Base-by-base conservation (phyloP, 2,329 filamentous ascomycete genomes). In the Samsoniella hepiali region DNA sequence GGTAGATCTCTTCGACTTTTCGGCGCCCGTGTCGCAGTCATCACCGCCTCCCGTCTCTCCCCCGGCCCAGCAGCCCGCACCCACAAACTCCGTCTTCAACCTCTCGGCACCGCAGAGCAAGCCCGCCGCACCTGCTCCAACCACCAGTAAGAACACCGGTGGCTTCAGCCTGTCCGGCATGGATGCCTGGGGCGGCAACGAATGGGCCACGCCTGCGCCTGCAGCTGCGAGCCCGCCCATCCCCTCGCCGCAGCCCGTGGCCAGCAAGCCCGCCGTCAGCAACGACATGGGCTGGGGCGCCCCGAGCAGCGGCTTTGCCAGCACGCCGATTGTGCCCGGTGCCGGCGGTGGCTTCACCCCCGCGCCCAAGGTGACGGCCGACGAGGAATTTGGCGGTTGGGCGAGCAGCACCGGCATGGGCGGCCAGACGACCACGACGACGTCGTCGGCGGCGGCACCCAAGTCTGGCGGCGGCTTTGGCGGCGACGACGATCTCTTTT, bases 331-430 rank as follows among this genome's bases (percentile, higher is more conserved):
- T 72, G 81, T 89, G 27, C 84, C 84, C 2, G 84, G 85, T 1
- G 79, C 84, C 0, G 83, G 83, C 68, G 88, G 89, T 31, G 89
- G 89, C 6, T 89, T 91, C 75, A 84, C 81, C 60, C 72, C 80
- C 62, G 78, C 81, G 47, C 87, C 91, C 31, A 88, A 89, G 70
- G 90, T 97, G 2, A 84, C 90, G 42, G 90, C 91, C 0, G 94
- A 98, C 70, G 94, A 98, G 75, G 94, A 98, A 72, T 98, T 97
- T 78, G 94, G 94, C 27, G 93, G 94, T 13, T 98, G 94, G 94
- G 88, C 91, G 55, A 96, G 91, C 82, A 78, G 88, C 84, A 71
- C 84, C 68, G 69, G 81, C 77, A 44, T 77, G 81, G 1, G 73
- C 15, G 49, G 58, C 15, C 45, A 76, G 38, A 71, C 79, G 13